phyloP scores from a whole-genome alignment of 2,329 filamentous ascomycete species.

The Coniochaeta pulveracea region DNA sequence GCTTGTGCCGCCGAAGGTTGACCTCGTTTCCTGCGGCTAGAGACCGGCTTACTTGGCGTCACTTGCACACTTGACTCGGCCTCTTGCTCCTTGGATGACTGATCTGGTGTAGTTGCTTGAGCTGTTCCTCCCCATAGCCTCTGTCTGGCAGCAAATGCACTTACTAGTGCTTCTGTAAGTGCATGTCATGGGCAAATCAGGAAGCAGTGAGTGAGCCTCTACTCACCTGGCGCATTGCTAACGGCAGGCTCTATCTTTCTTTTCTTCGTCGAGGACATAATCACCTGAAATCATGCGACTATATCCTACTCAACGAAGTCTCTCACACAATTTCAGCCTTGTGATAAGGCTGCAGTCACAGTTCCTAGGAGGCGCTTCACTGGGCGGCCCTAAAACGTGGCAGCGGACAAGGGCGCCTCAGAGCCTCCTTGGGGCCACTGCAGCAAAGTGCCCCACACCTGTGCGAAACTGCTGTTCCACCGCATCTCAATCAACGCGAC shows the following conservation, averaged over 20 bases:
- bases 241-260: conserved; percentile 25
- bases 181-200: not conserved
- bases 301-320: too few species aligned
- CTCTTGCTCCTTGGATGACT: not conserved
- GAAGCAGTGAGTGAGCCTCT: not conserved
- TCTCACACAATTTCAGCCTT: too few species aligned
- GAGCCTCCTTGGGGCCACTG: too few species aligned
- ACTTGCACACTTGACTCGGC: not conserved
- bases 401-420: too few species aligned
- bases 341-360: too few species aligned
- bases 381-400: too few species aligned
- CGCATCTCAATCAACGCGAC: too few species aligned
- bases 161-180: conserved; percentile 14
- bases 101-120: conserved; percentile 1
- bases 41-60: not conserved
- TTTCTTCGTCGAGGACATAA: conserved; percentile 20
- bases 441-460: too few species aligned
- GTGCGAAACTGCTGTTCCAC: too few species aligned
- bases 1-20: too few species aligned
- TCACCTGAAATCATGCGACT: too few species aligned
- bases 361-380: too few species aligned
- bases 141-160: conserved; percentile 31
- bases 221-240: not conserved
- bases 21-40: not conserved
- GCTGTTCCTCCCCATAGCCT: conserved; percentile 18